These are phyloP conservation scores for Evansstolkia leycettana DNA, from an alignment of 495 filamentous ascomycete species.

Conservation along the genomic window DNA sequence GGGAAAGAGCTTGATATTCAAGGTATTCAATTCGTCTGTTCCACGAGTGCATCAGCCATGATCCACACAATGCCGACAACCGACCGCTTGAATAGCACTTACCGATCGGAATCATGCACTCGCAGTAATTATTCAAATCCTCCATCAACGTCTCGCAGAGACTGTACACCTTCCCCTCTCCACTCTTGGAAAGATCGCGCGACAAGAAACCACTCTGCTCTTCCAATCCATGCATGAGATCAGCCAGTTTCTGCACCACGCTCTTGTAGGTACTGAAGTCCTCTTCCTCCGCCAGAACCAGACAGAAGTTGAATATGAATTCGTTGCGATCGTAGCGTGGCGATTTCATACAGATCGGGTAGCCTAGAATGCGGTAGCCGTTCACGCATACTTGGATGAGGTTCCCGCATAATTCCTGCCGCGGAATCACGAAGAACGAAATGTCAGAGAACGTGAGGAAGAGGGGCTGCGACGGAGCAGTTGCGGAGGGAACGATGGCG, in stretches of 20 bases:
- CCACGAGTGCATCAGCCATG: slow-evolving; percentile 4
- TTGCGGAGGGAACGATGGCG: slow-evolving; percentile 54
- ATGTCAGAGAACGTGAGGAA: slow-evolving; percentile 76
- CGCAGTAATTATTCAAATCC: slow-evolving; percentile 92
- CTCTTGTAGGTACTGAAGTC: slow-evolving; percentile 62
- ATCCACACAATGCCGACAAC: too few species aligned
- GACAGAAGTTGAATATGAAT: slow-evolving; percentile 94
- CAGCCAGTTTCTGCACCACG: slow-evolving; percentile 74
- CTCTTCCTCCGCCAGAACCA: slow-evolving; percentile 65
- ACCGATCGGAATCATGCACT: slow-evolving; percentile 96
- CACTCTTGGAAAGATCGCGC: slow-evolving; percentile 29
- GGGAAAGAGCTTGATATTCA: slow-evolving; percentile 93
- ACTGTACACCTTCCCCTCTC: slow-evolving; percentile 57
- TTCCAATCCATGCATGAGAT: slow-evolving; percentile 77
- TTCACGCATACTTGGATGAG: slow-evolving; percentile 63
- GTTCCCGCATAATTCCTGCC: slow-evolving; percentile 80
- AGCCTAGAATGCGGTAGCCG: slow-evolving; percentile 72
- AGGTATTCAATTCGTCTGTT: slow-evolving; percentile 78
- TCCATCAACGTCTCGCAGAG: slow-evolving; percentile 86
- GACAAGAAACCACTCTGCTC: slow-evolving; percentile 68
- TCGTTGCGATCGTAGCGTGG: slow-evolving; percentile 76
- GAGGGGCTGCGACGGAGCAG: slow-evolving; percentile 40
- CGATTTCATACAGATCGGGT: slow-evolving; percentile 75
- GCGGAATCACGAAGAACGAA: slow-evolving; percentile 83
- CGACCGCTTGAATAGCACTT: slow-evolving; percentile 8